Base-by-base conservation (phyloP, 2,329 filamentous ascomycete species). In the Bipolaris bicolor region DNA sequence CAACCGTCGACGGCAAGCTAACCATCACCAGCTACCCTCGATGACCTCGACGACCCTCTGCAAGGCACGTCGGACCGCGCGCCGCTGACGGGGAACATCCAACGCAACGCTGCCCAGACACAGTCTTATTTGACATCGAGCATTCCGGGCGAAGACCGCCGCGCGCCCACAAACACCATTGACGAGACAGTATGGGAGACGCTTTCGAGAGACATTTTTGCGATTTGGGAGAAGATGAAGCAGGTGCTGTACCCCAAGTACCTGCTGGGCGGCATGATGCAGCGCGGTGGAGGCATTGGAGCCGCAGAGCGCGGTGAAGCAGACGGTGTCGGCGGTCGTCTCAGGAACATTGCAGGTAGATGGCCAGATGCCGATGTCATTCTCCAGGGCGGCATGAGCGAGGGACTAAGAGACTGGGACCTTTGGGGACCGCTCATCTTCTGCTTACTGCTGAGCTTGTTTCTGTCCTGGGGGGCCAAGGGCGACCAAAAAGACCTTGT, bases 181-280 rank as follows among this genome's bases (percentile, higher is more conserved):
- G 95, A 99, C 77, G 95, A 99, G 80, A 89, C 88, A 1, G 95
- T 99, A 39, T 99, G 95, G 95, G 91, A 94, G 41, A 99, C 95
- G n/a, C 82, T 99, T 59, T 91, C 90, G 50, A 89, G 95, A 66
- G 95, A 99, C 77, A 81, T 99, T 64, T 79, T 94, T 7, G 95
- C 92, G 24, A 92, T 98, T 34, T 98, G 95, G 94, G 90, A 91
- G 79, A 99, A 99, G 84, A 92, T 99, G 88, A 89, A 91, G 77
- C 94, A 97, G 82, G 95, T 99, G 37, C 86, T 99, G 59, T 99
- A 92, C 79, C 95, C 95, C 16, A 93, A 93, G 73, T 98, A 98
- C 80, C 84, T 99, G 47, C 88, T 99, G 22, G 86, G 86, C 39
- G 86, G 86, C 37, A 82, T 88, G 70, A 78, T 89, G 77, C 78